Percentiles rank a stretch among this genome's conserved stretches.
phyloP scores from a whole-genome alignment of 345 rosid species.

The Salix exigua region DNA sequence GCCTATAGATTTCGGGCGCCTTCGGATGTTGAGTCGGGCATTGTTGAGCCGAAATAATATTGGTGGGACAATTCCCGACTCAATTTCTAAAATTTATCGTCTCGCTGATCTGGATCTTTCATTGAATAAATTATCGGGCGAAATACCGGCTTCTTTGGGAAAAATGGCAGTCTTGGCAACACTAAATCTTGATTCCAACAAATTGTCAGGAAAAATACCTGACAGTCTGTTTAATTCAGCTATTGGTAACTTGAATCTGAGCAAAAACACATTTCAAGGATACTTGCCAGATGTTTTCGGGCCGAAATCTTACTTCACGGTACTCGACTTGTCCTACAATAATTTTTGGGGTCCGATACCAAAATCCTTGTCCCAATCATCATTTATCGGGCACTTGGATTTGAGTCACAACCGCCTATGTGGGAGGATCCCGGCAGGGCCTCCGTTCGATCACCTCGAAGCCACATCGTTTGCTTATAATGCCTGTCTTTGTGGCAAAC shows the following conservation, averaged over 20 bases:
- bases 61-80: slow-evolving; percentile 54
- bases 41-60: slow-evolving; percentile 60
- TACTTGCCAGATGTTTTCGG: slow-evolving; percentile 69
- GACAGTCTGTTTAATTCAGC: slow-evolving; percentile 50
- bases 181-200: slow-evolving; percentile 70
- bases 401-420: slow-evolving; percentile 85
- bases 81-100: slow-evolving; percentile 62
- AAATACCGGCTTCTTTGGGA: slow-evolving; percentile 60
- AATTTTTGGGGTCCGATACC: slow-evolving; percentile 62
- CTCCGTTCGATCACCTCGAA: slow-evolving; percentile 83
- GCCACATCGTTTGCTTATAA: slow-evolving; percentile 66
- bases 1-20: slow-evolving; percentile 53
- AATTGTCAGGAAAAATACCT: slow-evolving; percentile 54
- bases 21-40: slow-evolving; percentile 71
- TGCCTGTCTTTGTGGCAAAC: slow-evolving; percentile 83
- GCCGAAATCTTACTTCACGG: slow-evolving; percentile 64
- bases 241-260: slow-evolving; percentile 58
- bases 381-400: slow-evolving; percentile 78
- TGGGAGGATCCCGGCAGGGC: slow-evolving; percentile 67
- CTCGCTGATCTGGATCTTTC: slow-evolving; percentile 85
- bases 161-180: slow-evolving; percentile 81
- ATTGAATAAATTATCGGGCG: slow-evolving; percentile 51
- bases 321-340: slow-evolving; percentile 64
- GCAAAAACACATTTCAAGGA: slow-evolving; percentile 56
- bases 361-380: slow-evolving; percentile 44